These are phyloP conservation scores for Phytomonas sp. DNA, from an alignment of 208 protist species.

Conservation along the genomic window DNA sequence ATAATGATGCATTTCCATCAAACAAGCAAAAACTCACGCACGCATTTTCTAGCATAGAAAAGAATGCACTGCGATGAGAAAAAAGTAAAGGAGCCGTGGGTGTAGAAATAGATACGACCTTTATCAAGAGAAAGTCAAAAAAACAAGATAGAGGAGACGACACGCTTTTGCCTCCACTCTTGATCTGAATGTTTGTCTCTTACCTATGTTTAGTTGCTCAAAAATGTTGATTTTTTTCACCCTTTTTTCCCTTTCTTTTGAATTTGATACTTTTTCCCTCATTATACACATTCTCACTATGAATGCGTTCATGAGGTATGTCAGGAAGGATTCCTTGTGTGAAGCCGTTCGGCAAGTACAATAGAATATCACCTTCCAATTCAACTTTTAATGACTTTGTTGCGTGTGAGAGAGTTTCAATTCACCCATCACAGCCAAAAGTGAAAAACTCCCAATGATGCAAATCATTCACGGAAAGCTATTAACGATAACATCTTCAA, in stretches of 20 bases:
- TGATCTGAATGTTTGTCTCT: slow-evolving; percentile 24
- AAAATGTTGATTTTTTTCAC: neutral
- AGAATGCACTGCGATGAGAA: neutral
- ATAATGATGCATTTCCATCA: neutral
- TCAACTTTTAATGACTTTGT: neutral
- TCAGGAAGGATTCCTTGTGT: neutral
- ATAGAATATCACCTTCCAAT: neutral
- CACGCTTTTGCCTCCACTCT: neutral
- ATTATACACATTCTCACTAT: neutral
- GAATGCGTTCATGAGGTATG: neutral
- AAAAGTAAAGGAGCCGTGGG: neutral
- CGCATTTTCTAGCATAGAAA: neutral
- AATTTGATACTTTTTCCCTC: neutral
- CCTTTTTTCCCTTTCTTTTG: neutral
- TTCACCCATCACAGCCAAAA: neutral
- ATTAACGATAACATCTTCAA: slow-evolving; percentile 5
- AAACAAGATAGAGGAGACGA: neutral
- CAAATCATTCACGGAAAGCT: neutral
- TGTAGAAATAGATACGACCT: neutral
- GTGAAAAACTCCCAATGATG: neutral
- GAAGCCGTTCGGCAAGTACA: neutral
- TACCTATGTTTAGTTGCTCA: slow-evolving; percentile 12
- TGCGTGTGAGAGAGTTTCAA: neutral
- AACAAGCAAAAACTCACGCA: neutral
- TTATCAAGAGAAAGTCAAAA: neutral